Evolutionary conservation across 2,329 filamentous ascomycete genomes (phyloP).

Genomic region (Chaetomiaceae sp.): DNA sequence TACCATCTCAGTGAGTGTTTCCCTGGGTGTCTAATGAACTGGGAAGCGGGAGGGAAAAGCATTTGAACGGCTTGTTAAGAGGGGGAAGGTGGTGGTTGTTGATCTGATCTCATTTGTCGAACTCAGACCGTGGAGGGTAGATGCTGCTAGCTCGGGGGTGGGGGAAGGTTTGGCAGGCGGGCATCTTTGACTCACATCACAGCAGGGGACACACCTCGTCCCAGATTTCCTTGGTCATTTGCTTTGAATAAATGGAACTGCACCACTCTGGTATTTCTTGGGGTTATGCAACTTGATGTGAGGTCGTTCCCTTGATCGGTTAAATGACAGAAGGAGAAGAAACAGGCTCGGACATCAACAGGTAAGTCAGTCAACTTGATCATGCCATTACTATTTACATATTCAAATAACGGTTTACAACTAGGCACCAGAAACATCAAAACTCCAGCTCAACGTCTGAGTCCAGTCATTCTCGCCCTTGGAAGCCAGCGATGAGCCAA

Average conservation of each 20-base stretch:
- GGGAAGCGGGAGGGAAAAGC: not conserved
- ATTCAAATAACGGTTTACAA: too few relatives aligned
- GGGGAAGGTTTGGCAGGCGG: too few relatives aligned
- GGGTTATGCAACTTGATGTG: too few relatives aligned
- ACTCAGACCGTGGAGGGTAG: not conserved
- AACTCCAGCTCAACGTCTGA: too few relatives aligned
- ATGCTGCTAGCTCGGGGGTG: not conserved
- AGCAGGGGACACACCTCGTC: slow-evolving; percentile 1
- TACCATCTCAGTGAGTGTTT: not conserved
- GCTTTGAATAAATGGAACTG: slow-evolving; percentile 6
- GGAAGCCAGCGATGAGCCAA: too few relatives aligned
- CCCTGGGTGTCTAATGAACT: not conserved
- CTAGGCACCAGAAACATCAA: too few relatives aligned
- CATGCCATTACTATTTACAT: too few relatives aligned
- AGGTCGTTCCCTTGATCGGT: too few relatives aligned
- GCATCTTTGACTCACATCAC: not conserved
- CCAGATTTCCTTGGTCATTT: slow-evolving; percentile 7
- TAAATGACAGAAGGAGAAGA: too few relatives aligned
- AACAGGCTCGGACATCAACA: too few relatives aligned
- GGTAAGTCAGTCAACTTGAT: too few relatives aligned
- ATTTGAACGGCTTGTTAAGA: not conserved
- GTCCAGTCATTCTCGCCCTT: too few relatives aligned
- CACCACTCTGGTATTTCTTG: not conserved
- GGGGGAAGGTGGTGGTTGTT: not conserved
- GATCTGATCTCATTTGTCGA: slow-evolving; percentile 4